Evolutionary conservation across 2,329 filamentous ascomycete species (phyloP), one percentile per base, ranked within the genome.

Genomic region (Colletotrichum lini): DNA sequence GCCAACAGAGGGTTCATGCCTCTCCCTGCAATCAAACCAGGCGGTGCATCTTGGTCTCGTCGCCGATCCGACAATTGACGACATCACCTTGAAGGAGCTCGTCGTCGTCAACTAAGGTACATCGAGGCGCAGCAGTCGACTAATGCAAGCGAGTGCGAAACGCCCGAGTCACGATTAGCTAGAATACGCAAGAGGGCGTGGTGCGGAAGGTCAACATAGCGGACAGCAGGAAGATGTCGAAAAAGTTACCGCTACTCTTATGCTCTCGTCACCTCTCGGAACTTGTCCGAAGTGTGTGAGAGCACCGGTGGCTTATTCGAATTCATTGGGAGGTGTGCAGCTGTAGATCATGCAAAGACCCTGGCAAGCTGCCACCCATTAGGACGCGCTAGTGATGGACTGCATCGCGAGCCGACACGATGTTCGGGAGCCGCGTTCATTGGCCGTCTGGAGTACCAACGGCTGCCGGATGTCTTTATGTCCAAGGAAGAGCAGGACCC

Each of bases 281-380:
- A 47, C 54, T 66, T 66, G 64, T n/a, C 64, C 64, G 64, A 61
- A 12, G 16, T 35, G 13, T 13, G 44, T 30, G 23, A 40, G 62
- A 47, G 26, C 23, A 16, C 40, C 60, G 13, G 7, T 16, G 12
- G 35, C 10, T 9, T 12, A 13, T 16, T 18, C 40, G 59, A 21
- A 30, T 50, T 47, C 26, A 10, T 47, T 35, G 18, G 57, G 57
- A 15, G 30, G n/a, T 2, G 4, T n/a, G 57, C 42, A 60, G 44
- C 26, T 15, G 57, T 47, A 60, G 42, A 35, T 35, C 57, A 35
- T 35, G 23, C 8, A n/a, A 35, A 21, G 13, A 16, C 13, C 53
- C 35, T 7, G 8, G 53, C n/a, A 21, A 13, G 30, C 26, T 59
- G 21, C 56, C 56, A 59, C 18, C 40, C 56, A 59, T 47, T 8